Percentiles rank a stretch among this genome's conserved stretches.
Evolutionary conservation across 352 stramenopile genomes (phyloP).

Genomic region (Elongisporangium undulatum): DNA sequence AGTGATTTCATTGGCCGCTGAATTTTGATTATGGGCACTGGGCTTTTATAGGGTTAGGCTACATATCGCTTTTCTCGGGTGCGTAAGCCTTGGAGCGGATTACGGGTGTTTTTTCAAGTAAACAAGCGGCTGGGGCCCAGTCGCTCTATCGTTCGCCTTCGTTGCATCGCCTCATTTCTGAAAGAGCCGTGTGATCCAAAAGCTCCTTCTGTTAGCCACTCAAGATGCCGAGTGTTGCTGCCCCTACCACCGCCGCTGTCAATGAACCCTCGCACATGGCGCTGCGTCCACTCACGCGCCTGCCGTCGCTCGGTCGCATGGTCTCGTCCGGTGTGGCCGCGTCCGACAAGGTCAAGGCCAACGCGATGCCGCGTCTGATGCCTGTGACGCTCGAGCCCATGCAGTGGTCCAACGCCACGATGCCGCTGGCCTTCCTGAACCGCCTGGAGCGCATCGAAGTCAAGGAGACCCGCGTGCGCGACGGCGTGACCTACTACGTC

Average conservation of each 20-base stretch:
- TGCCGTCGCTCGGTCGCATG: background rate
- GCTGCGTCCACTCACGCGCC: background rate
- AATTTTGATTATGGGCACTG: background rate
- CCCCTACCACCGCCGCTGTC: background rate
- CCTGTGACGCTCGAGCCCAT: slow-evolving; percentile 34
- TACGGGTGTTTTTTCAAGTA: background rate
- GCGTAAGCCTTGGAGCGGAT: background rate
- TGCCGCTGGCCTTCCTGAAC: slow-evolving; percentile 38
- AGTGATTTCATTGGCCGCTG: background rate
- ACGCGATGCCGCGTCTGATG: slow-evolving; percentile 27
- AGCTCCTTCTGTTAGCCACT: background rate
- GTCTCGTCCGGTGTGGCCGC: background rate
- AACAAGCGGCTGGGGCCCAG: background rate
- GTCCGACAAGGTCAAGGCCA: background rate
- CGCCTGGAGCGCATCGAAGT: slow-evolving; percentile 55
- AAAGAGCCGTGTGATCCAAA: background rate
- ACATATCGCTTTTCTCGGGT: background rate
- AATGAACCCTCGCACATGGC: background rate
- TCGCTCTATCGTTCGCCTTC: background rate
- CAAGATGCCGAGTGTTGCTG: background rate
- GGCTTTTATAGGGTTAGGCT: background rate
- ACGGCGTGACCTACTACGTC: slow-evolving; percentile 49
- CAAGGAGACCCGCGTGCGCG: slow-evolving; percentile 28
- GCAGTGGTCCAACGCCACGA: slow-evolving; percentile 22
- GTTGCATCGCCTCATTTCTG: background rate